A percentile compares a stretch with the other conserved stretches of the same genome.
Conservation (phyloP, 257 asterid genomes). For the Solanum gracilifrons region DNA sequence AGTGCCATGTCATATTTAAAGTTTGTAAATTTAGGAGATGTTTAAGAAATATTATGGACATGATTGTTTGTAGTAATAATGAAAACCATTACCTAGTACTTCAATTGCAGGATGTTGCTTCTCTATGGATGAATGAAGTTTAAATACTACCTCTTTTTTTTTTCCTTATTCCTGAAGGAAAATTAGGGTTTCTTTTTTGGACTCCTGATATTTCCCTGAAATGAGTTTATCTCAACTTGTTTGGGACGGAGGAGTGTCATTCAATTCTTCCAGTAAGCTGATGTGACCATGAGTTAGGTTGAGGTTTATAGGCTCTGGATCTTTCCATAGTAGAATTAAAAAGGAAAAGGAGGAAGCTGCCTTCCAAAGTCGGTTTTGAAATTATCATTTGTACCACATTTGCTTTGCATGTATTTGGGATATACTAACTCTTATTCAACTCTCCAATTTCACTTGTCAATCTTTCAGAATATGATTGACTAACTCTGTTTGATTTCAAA, state of each 20-base stretch:
- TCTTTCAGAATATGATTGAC: too few relatives aligned
- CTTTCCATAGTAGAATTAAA: too few relatives aligned
- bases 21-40: constrained; percentile 22
- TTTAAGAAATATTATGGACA: background rate
- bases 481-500: too few relatives aligned
- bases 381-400: background rate
- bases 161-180: background rate
- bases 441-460: background rate
- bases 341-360: too few relatives aligned
- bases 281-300: background rate
- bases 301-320: background rate
- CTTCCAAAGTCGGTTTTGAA: background rate
- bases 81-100: background rate
- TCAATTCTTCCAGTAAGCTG: background rate
- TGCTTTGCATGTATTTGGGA: background rate
- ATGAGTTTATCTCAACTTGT: background rate
- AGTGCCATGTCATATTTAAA: constrained; percentile 8
- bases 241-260: background rate
- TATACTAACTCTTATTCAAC: background rate
- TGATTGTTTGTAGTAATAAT: constrained; percentile 1
- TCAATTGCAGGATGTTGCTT: background rate
- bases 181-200: background rate
- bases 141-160: background rate
- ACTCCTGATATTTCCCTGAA: background rate
- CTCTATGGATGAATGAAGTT: background rate